These are phyloP conservation scores for Fraxinus floribunda DNA, from an alignment of 305 asterid species.

Conservation along the genomic window DNA sequence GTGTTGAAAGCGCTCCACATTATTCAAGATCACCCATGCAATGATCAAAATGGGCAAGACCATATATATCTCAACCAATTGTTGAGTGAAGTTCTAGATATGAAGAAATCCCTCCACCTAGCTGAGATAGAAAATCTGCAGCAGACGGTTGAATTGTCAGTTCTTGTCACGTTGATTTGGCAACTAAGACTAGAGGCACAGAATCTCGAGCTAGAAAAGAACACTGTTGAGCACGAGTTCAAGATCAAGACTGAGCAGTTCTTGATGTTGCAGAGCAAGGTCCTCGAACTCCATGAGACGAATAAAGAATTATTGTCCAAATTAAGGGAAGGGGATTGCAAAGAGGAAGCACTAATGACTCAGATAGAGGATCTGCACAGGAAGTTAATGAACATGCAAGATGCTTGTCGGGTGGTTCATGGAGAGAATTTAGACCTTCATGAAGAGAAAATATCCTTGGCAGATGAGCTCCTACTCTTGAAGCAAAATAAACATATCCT, in stretches of 20 bases:
- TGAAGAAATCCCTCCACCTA: slow-evolving; percentile 41
- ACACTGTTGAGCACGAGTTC: slow-evolving; percentile 41
- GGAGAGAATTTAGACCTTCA: slow-evolving; percentile 40
- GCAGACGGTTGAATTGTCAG: slow-evolving; percentile 49
- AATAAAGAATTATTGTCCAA: slow-evolving; percentile 50
- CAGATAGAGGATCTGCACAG: slow-evolving; percentile 44
- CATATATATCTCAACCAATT: slow-evolving; percentile 41
- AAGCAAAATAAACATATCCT: slow-evolving; percentile 44
- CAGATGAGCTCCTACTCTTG: slow-evolving; percentile 35
- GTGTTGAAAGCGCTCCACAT: slow-evolving; percentile 59
- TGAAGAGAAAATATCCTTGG: slow-evolving; percentile 51
- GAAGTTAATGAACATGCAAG: slow-evolving; percentile 44
- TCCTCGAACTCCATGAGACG: slow-evolving; percentile 42
- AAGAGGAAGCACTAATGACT: slow-evolving; percentile 41
- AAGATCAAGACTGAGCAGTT: slow-evolving; percentile 42
- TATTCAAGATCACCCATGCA: slow-evolving; percentile 32
- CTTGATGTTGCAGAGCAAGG: slow-evolving; percentile 46
- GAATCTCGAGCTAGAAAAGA: slow-evolving; percentile 52
- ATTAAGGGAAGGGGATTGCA: slow-evolving; percentile 51
- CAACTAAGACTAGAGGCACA: slow-evolving; percentile 48
- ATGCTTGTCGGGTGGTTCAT: slow-evolving; percentile 40
- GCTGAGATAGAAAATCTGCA: slow-evolving; percentile 64
- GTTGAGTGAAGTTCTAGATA: slow-evolving; percentile 42
- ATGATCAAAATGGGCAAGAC: slow-evolving; percentile 44
- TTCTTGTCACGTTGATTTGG: slow-evolving; percentile 60